Evolutionary conservation across 768 basidiomycete genomes (phyloP).

Genomic region (Mycena rebaudengoi): DNA sequence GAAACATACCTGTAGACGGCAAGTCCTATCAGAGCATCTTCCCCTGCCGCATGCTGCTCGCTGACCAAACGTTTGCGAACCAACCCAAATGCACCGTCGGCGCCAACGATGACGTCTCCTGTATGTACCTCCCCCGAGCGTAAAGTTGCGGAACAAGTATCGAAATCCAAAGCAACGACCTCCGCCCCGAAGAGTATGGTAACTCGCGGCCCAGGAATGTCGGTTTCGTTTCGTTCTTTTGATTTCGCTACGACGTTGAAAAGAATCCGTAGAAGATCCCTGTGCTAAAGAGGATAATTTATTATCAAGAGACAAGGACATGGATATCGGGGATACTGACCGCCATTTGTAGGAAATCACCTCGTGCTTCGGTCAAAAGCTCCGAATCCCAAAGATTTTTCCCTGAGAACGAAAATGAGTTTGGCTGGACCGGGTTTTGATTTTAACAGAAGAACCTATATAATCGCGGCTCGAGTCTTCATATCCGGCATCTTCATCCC

Average conservation of each 20-base stretch:
- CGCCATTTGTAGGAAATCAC: slow-evolving; percentile 4
- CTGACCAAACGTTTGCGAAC: not conserved
- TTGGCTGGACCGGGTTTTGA: not conserved
- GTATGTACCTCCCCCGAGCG: not conserved
- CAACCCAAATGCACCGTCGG: slow-evolving; percentile 9
- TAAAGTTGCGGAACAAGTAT: not conserved
- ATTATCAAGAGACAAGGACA: not conserved
- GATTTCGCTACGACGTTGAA: slow-evolving; percentile 5
- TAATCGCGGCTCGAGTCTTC: not conserved
- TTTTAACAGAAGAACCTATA: not conserved
- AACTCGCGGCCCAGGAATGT: not conserved
- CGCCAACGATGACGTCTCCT: slow-evolving; percentile 15
- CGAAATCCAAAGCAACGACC: not conserved
- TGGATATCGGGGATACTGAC: not conserved
- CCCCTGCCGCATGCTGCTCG: not conserved
- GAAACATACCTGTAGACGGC: slow-evolving; percentile 8
- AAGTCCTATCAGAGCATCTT: not conserved
- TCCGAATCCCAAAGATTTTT: slow-evolving; percentile 10
- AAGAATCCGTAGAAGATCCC: slow-evolving; percentile 11
- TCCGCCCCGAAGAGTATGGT: slow-evolving; percentile 7
- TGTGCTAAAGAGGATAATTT: not conserved
- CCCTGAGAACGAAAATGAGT: not conserved
- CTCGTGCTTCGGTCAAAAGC: slow-evolving; percentile 13
- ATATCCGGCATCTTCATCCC: not conserved
- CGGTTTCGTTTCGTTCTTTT: not conserved